Base-by-base conservation (phyloP, 2,329 filamentous ascomycete species). In the Fusarium sterilihyphosum region DNA sequence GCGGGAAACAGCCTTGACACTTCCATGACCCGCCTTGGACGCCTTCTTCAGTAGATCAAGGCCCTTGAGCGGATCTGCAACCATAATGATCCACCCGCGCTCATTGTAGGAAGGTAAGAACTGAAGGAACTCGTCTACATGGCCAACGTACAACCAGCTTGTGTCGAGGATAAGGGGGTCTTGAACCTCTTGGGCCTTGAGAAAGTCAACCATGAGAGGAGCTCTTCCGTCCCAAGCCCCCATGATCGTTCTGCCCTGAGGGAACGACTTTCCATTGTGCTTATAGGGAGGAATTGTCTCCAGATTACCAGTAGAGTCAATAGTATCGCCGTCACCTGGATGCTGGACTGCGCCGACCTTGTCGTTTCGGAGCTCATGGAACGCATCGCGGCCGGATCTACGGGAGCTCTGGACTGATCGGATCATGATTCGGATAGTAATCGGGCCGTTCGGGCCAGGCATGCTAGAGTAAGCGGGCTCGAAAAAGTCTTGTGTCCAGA, bases 401-500 rank as follows among this genome's bases (percentile, higher is more conserved):
- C 82, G 79, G 3, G 53, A 61, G 18, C 70, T 66, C 59, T 84
- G 82, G 0, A 65, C 71, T 1, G 79, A 80, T 3, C 80, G 67
- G 17, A 84, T 74, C 66, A 83, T 78, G 26, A 84, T 75, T 7
- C 79, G 79, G 4, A 84, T 71, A 2, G 70, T 69, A 16, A 81
- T 61, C 9, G 81, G 74, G 0, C 82, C 81, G 6, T 81, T 47
- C 0, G 81, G 81, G 0, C 83, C 83, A 1, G 84, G 84, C 60
- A 85, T 85, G 53, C 80, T 83, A 0, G 78, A 73, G 63, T 83
- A 85, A 0, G 76, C 83, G 0, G 83, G 80, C 70, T 85, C 83
- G 29, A 85, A 70, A 47, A 82, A 80, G 64, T 85, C 83, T 57
- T 85, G 83, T 1, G 80, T 79, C 84, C 83, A 85, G 24, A 73